These are phyloP conservation scores for Torulaspora pretoriensis DNA, from an alignment of 1,139 yeast species.

Conservation along the genomic window DNA sequence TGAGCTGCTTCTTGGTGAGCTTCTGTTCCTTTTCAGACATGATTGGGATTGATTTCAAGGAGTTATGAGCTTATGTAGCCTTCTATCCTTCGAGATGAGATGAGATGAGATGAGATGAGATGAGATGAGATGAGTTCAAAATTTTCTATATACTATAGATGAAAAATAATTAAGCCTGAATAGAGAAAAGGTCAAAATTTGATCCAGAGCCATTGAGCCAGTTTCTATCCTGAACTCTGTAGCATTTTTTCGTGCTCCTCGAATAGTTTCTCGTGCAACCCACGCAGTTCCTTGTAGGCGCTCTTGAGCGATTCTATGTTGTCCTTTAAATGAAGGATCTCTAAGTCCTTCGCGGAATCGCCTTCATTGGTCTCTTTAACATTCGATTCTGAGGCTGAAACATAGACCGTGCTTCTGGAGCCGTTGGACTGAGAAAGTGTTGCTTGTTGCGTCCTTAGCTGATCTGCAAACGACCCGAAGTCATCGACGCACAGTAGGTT, in stretches of 20 bases:
- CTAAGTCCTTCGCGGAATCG: conserved; percentile 24
- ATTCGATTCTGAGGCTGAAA: conserved; percentile 15
- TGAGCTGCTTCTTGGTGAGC: conserved; percentile 73
- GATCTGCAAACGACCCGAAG: conserved; percentile 44
- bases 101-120: conserved; percentile 6
- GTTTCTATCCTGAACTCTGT: conserved; percentile 5
- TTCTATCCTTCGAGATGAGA: conserved; percentile 2
- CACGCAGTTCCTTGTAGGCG: conserved; percentile 57
- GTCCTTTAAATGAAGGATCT: conserved; percentile 40
- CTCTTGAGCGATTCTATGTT: conserved; percentile 49
- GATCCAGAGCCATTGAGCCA: background rate
- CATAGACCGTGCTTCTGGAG: conserved; percentile 22
- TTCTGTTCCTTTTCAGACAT: conserved; percentile 33
- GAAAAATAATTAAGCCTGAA: background rate
- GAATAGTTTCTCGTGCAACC: conserved; percentile 57
- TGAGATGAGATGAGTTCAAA: conserved; percentile 3
- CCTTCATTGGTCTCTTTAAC: conserved; percentile 11
- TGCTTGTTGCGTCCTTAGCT: conserved; percentile 49
- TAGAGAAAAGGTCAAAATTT: background rate
- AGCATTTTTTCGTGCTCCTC: conserved; percentile 49
- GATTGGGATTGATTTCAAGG: background rate
- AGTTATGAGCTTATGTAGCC: background rate
- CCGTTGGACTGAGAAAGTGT: conserved; percentile 44
- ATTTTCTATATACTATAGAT: background rate
- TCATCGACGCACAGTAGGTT: conserved; percentile 30